These are phyloP conservation scores for Tetrahymena thermophila DNA, from an alignment of 73 alveolate species.

Conservation along the genomic window DNA sequence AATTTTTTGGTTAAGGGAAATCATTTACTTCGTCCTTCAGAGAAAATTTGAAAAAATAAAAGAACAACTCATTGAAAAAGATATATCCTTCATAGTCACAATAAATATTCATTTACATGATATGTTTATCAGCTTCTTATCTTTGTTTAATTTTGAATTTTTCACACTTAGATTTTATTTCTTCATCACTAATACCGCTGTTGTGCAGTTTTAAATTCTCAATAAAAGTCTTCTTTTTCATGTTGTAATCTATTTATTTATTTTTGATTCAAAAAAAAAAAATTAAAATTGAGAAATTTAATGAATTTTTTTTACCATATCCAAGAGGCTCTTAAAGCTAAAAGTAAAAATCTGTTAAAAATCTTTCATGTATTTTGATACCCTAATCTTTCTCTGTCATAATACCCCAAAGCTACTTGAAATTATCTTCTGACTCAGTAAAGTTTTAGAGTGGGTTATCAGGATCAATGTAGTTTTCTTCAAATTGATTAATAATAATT, in stretches of 20 bases:
- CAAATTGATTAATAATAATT: constrained; percentile 91
- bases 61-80: not conserved
- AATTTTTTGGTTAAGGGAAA: not conserved
- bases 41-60: not conserved
- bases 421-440: constrained; percentile 60
- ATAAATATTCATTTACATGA: not conserved
- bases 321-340: constrained; percentile 64
- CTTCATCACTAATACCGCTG: not conserved
- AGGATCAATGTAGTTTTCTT: constrained; percentile 83
- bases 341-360: constrained; percentile 42
- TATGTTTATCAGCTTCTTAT: not conserved
- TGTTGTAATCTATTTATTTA: not conserved
- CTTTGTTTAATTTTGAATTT: not conserved
- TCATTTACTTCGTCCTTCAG: not conserved
- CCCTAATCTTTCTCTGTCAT: constrained; percentile 49
- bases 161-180: not conserved
- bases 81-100: not conserved
- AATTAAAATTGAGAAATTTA: not conserved
- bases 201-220: not conserved
- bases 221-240: not conserved
- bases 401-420: constrained; percentile 78
- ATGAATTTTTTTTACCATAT: not conserved
- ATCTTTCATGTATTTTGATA: constrained; percentile 45
- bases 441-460: constrained; percentile 83
- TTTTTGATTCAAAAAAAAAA: not conserved